Conservation (phyloP, 2,329 filamentous ascomycete genomes). For the Fusarium drepaniforme region DNA sequence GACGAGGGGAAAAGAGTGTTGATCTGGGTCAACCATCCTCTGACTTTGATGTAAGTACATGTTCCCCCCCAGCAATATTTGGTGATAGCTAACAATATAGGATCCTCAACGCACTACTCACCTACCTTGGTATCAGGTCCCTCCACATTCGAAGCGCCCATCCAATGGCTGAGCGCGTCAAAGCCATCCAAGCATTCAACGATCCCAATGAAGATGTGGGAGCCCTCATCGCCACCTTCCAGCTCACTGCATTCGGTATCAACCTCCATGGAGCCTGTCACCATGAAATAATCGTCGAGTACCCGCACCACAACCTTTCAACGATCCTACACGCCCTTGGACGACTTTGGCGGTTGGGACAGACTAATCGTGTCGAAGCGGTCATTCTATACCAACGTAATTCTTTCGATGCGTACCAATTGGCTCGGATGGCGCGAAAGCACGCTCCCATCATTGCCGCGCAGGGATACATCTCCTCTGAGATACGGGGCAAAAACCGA, state of each 20-base stretch:
- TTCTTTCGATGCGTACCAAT: not conserved
- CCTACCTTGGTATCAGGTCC: not conserved
- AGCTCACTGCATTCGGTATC: not conserved
- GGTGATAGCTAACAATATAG: not conserved
- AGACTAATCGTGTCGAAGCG: not conserved
- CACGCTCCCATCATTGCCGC: not conserved
- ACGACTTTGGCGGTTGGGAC: not conserved
- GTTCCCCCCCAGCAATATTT: not conserved
- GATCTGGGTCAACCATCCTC: not conserved
- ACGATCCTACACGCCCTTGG: not conserved
- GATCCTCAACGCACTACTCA: not conserved
- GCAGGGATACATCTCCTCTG: not conserved
- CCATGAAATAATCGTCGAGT: not conserved
- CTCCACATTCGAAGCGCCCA: not conserved
- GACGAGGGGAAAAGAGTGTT: not conserved
- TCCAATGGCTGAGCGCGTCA: not conserved
- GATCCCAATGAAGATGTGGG: not conserved
- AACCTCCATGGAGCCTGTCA: not conserved
- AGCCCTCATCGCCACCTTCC: accelerated
- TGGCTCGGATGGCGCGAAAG: not conserved
- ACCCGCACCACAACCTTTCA: not conserved
- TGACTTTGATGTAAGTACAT: not conserved
- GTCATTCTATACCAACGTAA: not conserved
- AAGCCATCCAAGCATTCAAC: not conserved
- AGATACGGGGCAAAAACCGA: not conserved